These are phyloP conservation scores for Lactarius akahatsu DNA, from an alignment of 768 basidiomycete species.

Conservation along the genomic window DNA sequence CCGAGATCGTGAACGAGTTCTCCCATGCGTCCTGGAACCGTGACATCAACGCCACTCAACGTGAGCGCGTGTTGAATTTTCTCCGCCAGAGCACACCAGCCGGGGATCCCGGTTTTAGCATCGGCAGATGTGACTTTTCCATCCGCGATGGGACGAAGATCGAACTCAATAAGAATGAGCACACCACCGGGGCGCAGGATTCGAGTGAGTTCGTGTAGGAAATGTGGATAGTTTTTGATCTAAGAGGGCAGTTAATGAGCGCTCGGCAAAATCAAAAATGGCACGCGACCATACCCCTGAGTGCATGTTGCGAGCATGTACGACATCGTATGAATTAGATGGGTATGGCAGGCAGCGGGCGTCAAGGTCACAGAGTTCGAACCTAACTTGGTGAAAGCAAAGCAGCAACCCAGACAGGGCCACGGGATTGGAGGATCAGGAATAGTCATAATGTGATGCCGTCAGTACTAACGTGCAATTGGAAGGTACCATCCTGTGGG, in stretches of 20 bases:
- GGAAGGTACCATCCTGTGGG: conserved; percentile 55
- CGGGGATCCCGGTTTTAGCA: conserved; percentile 43
- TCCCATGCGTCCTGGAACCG: conserved; percentile 55
- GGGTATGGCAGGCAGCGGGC: conserved; percentile 61
- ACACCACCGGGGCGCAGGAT: conserved; percentile 71
- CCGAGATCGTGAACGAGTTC: conserved; percentile 48
- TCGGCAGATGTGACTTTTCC: conserved; percentile 40
- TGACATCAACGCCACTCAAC: conserved; percentile 53
- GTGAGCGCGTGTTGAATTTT: conserved; percentile 56
- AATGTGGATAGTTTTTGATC: conserved; percentile 62
- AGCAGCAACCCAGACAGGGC: neutral
- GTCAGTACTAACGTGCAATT: conserved; percentile 66
- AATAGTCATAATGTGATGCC: conserved; percentile 7
- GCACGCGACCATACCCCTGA: conserved; percentile 51
- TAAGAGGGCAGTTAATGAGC: conserved; percentile 32
- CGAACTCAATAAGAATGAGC: conserved; percentile 63
- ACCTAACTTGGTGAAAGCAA: conserved; percentile 40
- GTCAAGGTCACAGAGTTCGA: conserved; percentile 70
- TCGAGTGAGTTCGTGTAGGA: conserved; percentile 61
- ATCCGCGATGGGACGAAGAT: conserved; percentile 51
- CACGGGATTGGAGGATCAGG: neutral
- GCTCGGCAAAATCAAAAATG: conserved; percentile 19
- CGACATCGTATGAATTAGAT: conserved; percentile 60
- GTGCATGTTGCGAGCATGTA: conserved; percentile 69
- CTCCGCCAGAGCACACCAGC: conserved; percentile 66